Evolutionary conservation across 1,139 yeast species (phyloP), one percentile per base, ranked within the genome.

Genomic region (Geotrichum candidum): DNA sequence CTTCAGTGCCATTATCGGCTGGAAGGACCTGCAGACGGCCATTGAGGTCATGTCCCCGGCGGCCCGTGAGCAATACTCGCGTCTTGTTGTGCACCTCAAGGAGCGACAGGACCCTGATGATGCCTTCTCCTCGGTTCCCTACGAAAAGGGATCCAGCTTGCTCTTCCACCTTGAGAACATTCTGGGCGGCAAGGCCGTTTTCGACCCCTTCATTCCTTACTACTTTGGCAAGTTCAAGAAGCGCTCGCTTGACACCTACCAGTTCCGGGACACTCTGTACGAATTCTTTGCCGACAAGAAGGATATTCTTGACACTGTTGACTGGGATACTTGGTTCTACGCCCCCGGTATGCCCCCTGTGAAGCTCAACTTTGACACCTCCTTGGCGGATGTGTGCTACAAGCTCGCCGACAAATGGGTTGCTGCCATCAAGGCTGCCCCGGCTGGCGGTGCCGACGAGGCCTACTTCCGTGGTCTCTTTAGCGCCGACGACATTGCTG

Each of bases 61-160:
- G 27, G 63, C 58, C 41, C 81, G 82, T 23, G 74, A 76, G 23
- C 78, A 84, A 66, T 88, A 82, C 75, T 83, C 94, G 22, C 80
- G 82, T 59, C 79, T 90, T 67, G 85, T 88, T 29, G 92, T 88
- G 69, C 80, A 88, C 72, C 80, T 90, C 68, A 80, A 85, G 69
- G 83, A 81, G 68, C 82, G 82, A 59, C 74, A 79, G 59, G 96
- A 90, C 72, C 97, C 97, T 18, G 97, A 91, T 74, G 96, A 90
- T 69, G 86, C 96, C 0, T 91, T 90, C 74, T 86, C 92, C 48
- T 81, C 88, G 5, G 96, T 90, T 53, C 97, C 97, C 1, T 91
- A 91, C 74, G 97, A 90, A 73, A 90, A 90, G 76, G 97, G 97
- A 2, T 88, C 87, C 71, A 89, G 87, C 69, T 80, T 91, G 70